phyloP scores from a whole-genome alignment of 768 basidiomycete genomes.

The Daedaleopsis nitida region DNA sequence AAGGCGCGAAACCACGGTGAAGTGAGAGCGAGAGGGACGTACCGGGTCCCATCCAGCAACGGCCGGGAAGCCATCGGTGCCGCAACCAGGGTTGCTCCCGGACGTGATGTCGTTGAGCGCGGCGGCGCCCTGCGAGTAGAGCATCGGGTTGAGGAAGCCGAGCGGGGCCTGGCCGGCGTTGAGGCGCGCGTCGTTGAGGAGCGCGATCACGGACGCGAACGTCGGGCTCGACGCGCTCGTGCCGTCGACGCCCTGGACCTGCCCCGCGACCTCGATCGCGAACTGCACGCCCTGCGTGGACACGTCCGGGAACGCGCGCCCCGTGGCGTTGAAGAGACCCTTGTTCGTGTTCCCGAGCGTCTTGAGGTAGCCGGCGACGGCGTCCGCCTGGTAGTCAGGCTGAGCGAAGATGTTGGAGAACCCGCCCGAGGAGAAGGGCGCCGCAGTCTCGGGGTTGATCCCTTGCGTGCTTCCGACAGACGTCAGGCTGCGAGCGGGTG shows the following conservation, averaged over 20 bases:
- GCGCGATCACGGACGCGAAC: constrained; percentile 36
- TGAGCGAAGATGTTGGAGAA: constrained; percentile 33
- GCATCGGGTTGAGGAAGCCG: constrained; percentile 37
- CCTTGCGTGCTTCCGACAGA: constrained; percentile 31
- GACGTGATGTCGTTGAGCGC: constrained; percentile 31
- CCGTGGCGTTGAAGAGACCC: constrained; percentile 25
- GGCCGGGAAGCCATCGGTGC: constrained; percentile 37
- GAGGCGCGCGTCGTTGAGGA: constrained; percentile 38
- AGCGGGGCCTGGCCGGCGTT: constrained; percentile 32
- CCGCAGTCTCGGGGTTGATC: constrained; percentile 29
- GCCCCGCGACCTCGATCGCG: constrained; percentile 37
- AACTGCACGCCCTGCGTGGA: constrained; percentile 56
- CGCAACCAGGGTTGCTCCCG: constrained; percentile 30
- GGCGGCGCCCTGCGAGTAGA: constrained; percentile 24
- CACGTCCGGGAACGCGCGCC: constrained; percentile 64
- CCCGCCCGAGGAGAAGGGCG: constrained; percentile 29
- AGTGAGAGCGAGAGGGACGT: constrained; percentile 7
- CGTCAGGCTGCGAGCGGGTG: constrained; percentile 23
- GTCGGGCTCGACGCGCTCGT: constrained; percentile 38
- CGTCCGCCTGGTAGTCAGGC: constrained; percentile 28
- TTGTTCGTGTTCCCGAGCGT: constrained; percentile 21
- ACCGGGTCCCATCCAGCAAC: constrained; percentile 36
- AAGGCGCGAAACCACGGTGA: not conserved
- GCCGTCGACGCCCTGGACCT: constrained; percentile 30
- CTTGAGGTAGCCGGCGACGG: constrained; percentile 21